Evolutionary conservation across 176 grass and related monocot genomes (phyloP).

Genomic region (Phyllostachys edulis): DNA sequence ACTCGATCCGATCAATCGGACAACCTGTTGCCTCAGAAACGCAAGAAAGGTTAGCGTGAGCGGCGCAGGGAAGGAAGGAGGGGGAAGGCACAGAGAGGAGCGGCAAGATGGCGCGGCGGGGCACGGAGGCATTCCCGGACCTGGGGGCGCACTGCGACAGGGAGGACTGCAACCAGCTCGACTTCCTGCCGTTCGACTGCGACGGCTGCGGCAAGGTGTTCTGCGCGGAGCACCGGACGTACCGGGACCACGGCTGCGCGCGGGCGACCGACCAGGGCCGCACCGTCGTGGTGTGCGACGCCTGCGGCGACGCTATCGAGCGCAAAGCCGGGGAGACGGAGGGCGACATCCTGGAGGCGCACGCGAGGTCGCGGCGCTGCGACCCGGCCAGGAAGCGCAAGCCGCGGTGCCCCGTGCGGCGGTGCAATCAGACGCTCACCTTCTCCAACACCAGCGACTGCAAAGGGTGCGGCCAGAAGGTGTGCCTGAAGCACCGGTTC

Average conservation of each 20-base stretch:
- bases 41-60: not conserved
- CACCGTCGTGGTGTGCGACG: conserved; percentile 66
- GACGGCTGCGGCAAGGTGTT: conserved; percentile 63
- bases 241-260: conserved; percentile 57
- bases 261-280: conserved; percentile 54
- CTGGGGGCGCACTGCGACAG: conserved; percentile 76
- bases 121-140: conserved; percentile 73
- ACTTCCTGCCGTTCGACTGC: conserved; percentile 86
- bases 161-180: conserved; percentile 72
- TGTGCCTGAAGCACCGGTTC: conserved; percentile 77
- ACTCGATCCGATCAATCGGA: too few relatives aligned
- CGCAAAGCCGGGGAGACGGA: conserved; percentile 30
- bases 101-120: conserved; percentile 53
- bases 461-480: conserved; percentile 46
- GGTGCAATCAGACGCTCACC: conserved; percentile 72
- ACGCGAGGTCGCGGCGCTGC: conserved; percentile 52
- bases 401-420: conserved; percentile 51
- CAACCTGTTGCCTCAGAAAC: too few relatives aligned
- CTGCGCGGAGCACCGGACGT: conserved; percentile 68
- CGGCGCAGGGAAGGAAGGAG: not conserved
- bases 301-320: conserved; percentile 71
- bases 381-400: conserved; percentile 70
- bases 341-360: conserved; percentile 31
- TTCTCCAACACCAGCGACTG: conserved; percentile 65
- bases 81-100: not conserved